Conservation (phyloP, 176 grass and related monocot species). For the Oryza nivara region DNA sequence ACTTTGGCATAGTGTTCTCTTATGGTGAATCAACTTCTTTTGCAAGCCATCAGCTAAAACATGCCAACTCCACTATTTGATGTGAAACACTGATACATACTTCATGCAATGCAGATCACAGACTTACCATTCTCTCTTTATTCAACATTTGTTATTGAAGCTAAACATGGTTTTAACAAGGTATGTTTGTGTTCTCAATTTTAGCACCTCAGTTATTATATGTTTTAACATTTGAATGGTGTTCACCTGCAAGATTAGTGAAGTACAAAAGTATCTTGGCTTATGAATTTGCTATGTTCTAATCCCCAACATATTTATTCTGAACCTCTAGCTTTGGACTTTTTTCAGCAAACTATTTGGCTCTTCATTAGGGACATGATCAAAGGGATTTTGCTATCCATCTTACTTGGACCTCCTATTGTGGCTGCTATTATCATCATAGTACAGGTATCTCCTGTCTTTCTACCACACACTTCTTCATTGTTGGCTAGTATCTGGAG, state of each 20-base stretch:
- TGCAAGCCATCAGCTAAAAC: not conserved
- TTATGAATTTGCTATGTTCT: constrained; percentile 19
- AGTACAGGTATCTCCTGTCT: constrained; percentile 71
- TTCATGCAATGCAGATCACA: constrained; percentile 66
- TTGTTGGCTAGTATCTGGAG: not conserved
- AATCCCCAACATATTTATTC: constrained; percentile 29
- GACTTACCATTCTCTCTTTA: constrained; percentile 96
- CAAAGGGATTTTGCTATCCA: constrained; percentile 87
- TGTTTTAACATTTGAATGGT: constrained; percentile 11
- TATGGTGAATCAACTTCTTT: constrained; percentile 4
- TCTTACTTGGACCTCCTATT: constrained; percentile 83
- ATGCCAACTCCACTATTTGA: constrained; percentile 17
- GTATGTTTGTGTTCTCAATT: constrained; percentile 35
- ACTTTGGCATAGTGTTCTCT: constrained; percentile 10
- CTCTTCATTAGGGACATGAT: constrained; percentile 90
- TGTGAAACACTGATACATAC: constrained; percentile 38
- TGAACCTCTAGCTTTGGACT: constrained; percentile 25
- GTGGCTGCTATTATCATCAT: constrained; percentile 90
- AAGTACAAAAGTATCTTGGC: not conserved
- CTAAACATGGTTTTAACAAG: constrained; percentile 97
- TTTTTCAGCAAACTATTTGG: constrained; percentile 92
- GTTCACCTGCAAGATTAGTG: not conserved
- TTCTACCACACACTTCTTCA: constrained; percentile 25
- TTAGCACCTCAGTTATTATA: not conserved
- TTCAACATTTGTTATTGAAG: constrained; percentile 94